Evolutionary conservation across 2,329 filamentous ascomycete species (phyloP).

Genomic region (Aspergillus tubingensis): DNA sequence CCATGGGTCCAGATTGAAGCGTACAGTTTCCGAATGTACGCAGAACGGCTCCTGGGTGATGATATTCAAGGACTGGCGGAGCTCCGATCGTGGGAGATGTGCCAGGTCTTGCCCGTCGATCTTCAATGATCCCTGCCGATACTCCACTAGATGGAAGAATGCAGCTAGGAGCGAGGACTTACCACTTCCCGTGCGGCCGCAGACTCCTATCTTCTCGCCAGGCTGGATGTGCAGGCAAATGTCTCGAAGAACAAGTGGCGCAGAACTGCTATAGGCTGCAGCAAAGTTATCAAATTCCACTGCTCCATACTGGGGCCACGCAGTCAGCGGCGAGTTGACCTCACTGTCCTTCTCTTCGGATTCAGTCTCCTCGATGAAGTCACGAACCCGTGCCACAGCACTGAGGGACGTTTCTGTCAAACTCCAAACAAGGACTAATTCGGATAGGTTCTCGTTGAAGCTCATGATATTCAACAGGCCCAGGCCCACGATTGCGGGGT

Average conservation of each 20-base stretch:
- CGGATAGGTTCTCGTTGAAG: constrained; percentile 47
- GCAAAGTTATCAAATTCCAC: not conserved
- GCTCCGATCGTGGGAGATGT: not conserved
- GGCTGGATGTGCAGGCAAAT: not conserved
- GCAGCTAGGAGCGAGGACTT: not conserved
- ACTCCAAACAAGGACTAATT: constrained; percentile 53
- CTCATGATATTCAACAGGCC: constrained; percentile 49
- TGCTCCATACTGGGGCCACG: not conserved
- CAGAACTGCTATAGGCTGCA: not conserved
- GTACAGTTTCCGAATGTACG: not conserved
- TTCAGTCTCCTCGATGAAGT: not conserved
- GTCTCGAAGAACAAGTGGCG: not conserved
- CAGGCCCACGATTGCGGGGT: not conserved
- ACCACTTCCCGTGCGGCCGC: not conserved
- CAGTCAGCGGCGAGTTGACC: not conserved
- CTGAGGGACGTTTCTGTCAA: constrained; percentile 56
- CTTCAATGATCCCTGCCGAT: not conserved
- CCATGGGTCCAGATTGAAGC: not conserved
- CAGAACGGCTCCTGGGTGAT: not conserved
- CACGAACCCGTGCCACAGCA: constrained; percentile 42
- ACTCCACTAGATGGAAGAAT: not conserved
- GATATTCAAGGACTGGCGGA: not conserved
- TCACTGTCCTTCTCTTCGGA: not conserved
- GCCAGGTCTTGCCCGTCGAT: not conserved
- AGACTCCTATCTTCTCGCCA: not conserved